Base-by-base conservation (phyloP, 345 rosid species). In the Gossypium anomalum region DNA sequence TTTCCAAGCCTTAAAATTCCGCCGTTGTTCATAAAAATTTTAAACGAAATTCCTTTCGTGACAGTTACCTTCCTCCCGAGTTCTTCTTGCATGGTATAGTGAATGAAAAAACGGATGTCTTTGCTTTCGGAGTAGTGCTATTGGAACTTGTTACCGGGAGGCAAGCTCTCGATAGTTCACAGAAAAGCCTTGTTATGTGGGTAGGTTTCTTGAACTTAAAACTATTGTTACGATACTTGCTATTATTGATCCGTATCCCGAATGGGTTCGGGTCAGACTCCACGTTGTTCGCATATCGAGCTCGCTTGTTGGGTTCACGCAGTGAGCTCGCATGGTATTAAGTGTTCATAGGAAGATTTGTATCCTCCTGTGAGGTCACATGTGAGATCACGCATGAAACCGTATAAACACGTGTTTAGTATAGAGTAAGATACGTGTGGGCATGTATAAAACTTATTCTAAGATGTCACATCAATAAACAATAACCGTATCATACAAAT, bases 361-460 rank as follows among this genome's bases (percentile, higher is more conserved):
- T 5, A 34, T 34, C 41, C 41, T 34, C 41, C 7, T 5, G 3
- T 1, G 1, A 34, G 6, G 6, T 34, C 6, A 34, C 6, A 34
- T 34, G 6, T 34, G 6, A 34, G 6, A 34, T 34, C 1, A 34
- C 1, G 6, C 38, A 34, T 0, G 0, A 0, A 4, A 34, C 5
- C 38, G 6, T 34, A 34, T 34, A 34, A 34, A 34, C 7, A 34
- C 41, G 0, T 34, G 0, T 34, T 34, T 4, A 5, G 7, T 34
- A 0, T 5, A 34, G 7, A 34, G 0, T 34, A 34, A 5, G 0
- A 5, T 5, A 34, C 41, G 0, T 34, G 0, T 34, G 5, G 0
- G 0, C 0, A 34, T 34, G 7, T 1, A 34, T 5, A 1, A 0
- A 34, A 34, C 7, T 34, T 34, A 34, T 5, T 34, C 0, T 5